These are phyloP conservation scores for Phanerochaete sordida DNA, from an alignment of 768 basidiomycete species.

Conservation along the genomic window DNA sequence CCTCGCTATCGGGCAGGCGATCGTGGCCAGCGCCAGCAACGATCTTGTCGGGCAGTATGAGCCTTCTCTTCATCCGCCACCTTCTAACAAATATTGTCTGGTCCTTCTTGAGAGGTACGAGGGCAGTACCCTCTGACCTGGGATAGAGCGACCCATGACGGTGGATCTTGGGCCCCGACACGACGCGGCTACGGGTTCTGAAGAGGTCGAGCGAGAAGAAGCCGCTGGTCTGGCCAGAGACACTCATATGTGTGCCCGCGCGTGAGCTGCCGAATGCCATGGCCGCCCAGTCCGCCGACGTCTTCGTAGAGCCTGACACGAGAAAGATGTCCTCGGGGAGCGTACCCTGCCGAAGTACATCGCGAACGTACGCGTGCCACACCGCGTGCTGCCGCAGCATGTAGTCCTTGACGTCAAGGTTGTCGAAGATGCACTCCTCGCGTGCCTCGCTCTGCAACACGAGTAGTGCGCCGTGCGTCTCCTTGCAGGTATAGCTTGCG, in stretches of 20 bases:
- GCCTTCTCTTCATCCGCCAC: conserved; percentile 12
- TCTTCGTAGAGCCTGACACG: not conserved
- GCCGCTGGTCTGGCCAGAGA: not conserved
- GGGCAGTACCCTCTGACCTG: not conserved
- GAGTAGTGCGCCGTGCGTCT: not conserved
- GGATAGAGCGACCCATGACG: not conserved
- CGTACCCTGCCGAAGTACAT: not conserved
- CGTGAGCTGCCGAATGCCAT: not conserved
- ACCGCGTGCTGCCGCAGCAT: not conserved
- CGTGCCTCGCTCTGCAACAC: not conserved
- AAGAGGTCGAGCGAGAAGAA: not conserved
- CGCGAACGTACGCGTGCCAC: not conserved
- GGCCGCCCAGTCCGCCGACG: not conserved
- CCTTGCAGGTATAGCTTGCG: not conserved
- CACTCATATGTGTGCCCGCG: not conserved
- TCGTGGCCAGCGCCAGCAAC: not conserved
- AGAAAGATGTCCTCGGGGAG: not conserved
- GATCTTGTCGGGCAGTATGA: not conserved
- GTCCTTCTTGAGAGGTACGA: not conserved
- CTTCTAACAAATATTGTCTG: not conserved
- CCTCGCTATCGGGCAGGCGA: not conserved
- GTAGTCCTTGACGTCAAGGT: not conserved
- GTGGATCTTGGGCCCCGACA: not conserved
- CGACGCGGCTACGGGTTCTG: not conserved
- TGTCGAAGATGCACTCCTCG: not conserved